These are phyloP conservation scores for Geranium incanum DNA, from an alignment of 441 rosid genomes.

Conservation along the genomic window DNA sequence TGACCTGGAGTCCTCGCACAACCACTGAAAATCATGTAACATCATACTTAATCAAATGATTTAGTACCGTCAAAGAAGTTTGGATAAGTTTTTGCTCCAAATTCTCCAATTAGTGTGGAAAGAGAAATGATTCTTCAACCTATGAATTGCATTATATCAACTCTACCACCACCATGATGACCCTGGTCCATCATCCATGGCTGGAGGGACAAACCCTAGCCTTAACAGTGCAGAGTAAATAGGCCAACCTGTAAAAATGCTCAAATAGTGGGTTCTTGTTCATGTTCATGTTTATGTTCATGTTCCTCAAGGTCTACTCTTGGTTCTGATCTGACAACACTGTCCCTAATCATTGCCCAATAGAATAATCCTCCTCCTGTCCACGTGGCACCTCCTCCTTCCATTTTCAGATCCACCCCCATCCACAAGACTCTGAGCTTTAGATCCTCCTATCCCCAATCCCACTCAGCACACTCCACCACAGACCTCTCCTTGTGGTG, in stretches of 20 bases:
- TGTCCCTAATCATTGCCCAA: conserved; percentile 8
- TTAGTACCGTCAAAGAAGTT: too few species aligned
- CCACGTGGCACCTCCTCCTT: conserved; percentile 11
- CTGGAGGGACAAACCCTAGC: conserved; percentile 7
- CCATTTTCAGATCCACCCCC: conserved; percentile 10
- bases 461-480: background rate
- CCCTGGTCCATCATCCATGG: conserved; percentile 6
- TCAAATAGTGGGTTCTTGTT: background rate
- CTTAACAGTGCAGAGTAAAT: background rate
- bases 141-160: background rate
- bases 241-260: conserved; percentile 10
- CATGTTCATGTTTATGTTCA: background rate
- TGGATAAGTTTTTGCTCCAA: background rate
- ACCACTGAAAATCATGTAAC: too few species aligned
- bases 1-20: too few species aligned
- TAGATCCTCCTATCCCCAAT: conserved; percentile 10
- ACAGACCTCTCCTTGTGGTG: background rate
- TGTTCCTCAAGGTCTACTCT: background rate
- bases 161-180: background rate
- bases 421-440: conserved; percentile 7
- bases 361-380: conserved; percentile 6
- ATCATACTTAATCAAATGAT: too few species aligned
- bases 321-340: conserved; percentile 5
- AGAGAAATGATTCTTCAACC: background rate
- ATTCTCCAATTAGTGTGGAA: background rate